phyloP scores from a whole-genome alignment of 1,284 basidiomycete species.

The Amylostereum areolatum region DNA sequence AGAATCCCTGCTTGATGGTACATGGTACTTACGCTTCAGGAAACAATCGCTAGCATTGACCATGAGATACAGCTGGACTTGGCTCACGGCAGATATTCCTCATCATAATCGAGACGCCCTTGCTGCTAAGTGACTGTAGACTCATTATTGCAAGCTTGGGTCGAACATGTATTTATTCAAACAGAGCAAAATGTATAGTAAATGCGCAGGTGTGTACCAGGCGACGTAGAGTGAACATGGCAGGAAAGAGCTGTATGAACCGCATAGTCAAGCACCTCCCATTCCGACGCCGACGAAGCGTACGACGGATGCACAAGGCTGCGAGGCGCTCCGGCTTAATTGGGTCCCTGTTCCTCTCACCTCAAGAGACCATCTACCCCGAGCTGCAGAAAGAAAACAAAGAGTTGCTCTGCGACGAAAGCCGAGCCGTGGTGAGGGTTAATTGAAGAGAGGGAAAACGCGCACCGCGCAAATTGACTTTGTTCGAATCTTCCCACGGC shows the following conservation, averaged over 20 bases:
- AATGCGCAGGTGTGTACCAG: neutral
- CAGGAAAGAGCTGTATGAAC: slow-evolving; percentile 41
- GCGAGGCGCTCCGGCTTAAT: slow-evolving; percentile 76
- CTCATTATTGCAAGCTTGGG: neutral
- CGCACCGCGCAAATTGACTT: neutral
- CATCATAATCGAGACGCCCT: no score
- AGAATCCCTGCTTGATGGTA: no score
- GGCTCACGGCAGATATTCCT: no score
- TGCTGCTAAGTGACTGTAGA: no score
- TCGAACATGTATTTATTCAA: neutral
- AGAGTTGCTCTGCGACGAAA: slow-evolving; percentile 36
- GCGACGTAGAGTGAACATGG: neutral
- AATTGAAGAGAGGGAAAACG: slow-evolving; percentile 13
- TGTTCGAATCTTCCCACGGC: neutral
- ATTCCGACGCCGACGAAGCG: slow-evolving; percentile 30
- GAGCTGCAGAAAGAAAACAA: slow-evolving; percentile 25
- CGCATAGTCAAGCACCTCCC: slow-evolving; percentile 71
- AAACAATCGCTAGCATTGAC: no score
- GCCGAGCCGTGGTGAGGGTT: slow-evolving; percentile 34
- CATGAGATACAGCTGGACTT: no score
- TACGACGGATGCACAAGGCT: slow-evolving; percentile 33
- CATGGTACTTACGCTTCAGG: no score
- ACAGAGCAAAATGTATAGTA: no score
- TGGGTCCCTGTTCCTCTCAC: slow-evolving; percentile 44
- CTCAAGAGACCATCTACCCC: slow-evolving; percentile 44